phyloP scores from a whole-genome alignment of 176 grass and related monocot genomes.

The Musa itinerans region DNA sequence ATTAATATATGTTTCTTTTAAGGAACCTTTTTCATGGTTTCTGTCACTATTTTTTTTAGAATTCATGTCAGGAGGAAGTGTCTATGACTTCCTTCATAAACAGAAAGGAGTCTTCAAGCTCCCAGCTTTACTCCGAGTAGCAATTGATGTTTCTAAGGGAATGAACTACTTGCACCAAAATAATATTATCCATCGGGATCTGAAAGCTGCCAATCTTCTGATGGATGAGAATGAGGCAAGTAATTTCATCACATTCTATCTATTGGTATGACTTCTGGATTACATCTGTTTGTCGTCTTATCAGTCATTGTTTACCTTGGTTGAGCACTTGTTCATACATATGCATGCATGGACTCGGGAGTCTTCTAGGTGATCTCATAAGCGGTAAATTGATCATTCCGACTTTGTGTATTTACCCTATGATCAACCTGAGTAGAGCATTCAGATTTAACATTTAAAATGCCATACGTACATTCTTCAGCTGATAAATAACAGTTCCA shows the following conservation, averaged over 20 bases:
- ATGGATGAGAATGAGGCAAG: conserved; percentile 98
- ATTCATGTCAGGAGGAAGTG: conserved; percentile 89
- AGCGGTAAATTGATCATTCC: background rate
- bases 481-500: background rate
- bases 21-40: background rate
- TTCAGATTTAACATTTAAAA: background rate
- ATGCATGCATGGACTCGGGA: background rate
- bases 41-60: conserved; percentile 36
- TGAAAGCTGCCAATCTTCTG: conserved; percentile 98
- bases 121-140: conserved; percentile 75
- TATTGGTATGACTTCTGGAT: background rate
- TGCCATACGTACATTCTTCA: background rate
- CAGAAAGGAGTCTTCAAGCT: conserved; percentile 84
- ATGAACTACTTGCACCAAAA: conserved; percentile 99
- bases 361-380: background rate
- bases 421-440: background rate
- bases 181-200: conserved; percentile 95
- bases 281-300: background rate
- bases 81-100: conserved; percentile 97
- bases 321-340: background rate
- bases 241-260: conserved; percentile 13
- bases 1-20: background rate
- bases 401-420: background rate
- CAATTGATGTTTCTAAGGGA: conserved; percentile 97
- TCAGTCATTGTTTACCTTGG: background rate